These are phyloP conservation scores for Pseudomicrostroma phylloplanum DNA, from an alignment of 1,284 basidiomycete genomes.

Conservation along the genomic window DNA sequence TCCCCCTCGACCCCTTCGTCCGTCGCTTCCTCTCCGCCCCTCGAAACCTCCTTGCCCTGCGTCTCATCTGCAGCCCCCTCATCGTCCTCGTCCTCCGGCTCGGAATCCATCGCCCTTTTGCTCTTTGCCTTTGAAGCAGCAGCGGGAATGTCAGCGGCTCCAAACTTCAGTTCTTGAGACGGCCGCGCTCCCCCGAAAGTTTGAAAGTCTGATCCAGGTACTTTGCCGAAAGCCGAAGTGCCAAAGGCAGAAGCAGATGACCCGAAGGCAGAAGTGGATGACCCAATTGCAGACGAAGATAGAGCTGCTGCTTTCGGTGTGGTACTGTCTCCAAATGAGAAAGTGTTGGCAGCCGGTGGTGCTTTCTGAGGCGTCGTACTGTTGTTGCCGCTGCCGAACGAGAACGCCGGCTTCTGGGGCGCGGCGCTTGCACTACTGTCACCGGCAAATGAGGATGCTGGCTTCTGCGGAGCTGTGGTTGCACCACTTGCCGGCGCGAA, in stretches of 20 bases:
- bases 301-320: background rate
- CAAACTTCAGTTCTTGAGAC: background rate
- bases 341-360: background rate
- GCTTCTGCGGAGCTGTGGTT: background rate
- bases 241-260: no score
- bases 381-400: background rate
- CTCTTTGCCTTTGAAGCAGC: background rate
- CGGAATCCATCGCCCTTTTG: background rate
- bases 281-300: background rate
- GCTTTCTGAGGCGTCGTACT: background rate
- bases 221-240: background rate
- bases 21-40: constrained; percentile 9
- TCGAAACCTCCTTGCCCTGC: constrained; percentile 8
- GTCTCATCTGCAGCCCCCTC: background rate
- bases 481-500: background rate
- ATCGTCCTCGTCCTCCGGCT: constrained; percentile 10
- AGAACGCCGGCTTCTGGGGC: background rate
- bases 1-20: constrained; percentile 1
- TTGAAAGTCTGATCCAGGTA: background rate
- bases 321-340: constrained; percentile 1
- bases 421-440: background rate
- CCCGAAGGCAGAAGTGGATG: background rate
- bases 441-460: background rate
- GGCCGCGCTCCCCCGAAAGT: background rate
- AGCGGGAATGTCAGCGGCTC: background rate